Base-by-base conservation (phyloP, 345 rosid genomes). In the Hypericum androsaemum region DNA sequence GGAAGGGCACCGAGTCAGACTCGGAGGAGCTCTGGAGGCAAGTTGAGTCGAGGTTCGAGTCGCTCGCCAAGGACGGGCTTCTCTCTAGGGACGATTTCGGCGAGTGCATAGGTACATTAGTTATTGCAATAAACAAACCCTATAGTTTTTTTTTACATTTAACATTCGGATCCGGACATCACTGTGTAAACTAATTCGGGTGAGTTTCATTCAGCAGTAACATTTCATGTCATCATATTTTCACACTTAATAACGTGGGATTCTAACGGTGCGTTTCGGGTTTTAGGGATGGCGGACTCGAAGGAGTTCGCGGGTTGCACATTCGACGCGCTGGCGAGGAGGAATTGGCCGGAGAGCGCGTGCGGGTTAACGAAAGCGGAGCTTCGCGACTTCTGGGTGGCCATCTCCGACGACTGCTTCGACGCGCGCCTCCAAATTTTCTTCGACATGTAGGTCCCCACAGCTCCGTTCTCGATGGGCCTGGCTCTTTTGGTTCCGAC, bases 341-440 rank as follows among this genome's bases (percentile, higher is more conserved):
- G 94, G 63, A 52, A 67, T 48, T 61, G 88, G 50, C 86, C 80
- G 69, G 77, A 66, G 61, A 58, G 84, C 11, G 59, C 50, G 65
- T 22, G 32, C 32, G 81, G 73, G 68, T 72, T 92, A 41, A 75
- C 76, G 14, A 80, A 68, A 63, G 88, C 84, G 22, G 96, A 87
- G 70, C 94, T 92, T 54, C 76, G 46, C 12, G 96, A 84, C n/a
- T 92, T 92, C 54, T 92, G 96, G 96, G 68, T 75, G 60, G 94
- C 82, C 64, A 83, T 92, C 53, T 74, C 94, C 3, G 89, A 92
- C 54, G 86, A 88, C 52, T 88, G 96, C 67, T 92, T 92, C 56
- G 98, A 88, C 69, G 96, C 95, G 5, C 94, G 89, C 52, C 95
- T 92, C 54, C 98, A 92, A 58, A 88, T 92, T 61, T 88, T 92